A percentile compares a stretch with the other conserved stretches of the same genome.
Conservation (phyloP, 1,139 yeast species). For the Starmera stellimalicola region DNA sequence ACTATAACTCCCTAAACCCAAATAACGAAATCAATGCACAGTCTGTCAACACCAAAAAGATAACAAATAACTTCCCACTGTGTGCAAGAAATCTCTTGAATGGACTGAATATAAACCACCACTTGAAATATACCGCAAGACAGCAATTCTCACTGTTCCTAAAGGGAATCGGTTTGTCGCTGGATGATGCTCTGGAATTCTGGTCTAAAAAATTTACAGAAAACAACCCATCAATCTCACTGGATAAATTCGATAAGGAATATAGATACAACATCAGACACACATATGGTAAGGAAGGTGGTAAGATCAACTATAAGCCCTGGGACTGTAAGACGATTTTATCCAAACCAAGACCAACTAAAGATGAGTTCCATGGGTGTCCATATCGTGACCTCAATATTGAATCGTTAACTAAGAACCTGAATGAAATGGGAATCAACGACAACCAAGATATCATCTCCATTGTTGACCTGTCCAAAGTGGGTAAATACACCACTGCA, state of each 20-base stretch:
- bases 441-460: slow-evolving; percentile 54
- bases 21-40: slow-evolving; percentile 51
- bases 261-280: slow-evolving; percentile 84
- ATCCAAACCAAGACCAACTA: slow-evolving; percentile 61
- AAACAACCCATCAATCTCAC: slow-evolving; percentile 41
- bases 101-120: slow-evolving; percentile 51
- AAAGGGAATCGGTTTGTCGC: slow-evolving; percentile 79
- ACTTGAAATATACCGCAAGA: slow-evolving; percentile 75
- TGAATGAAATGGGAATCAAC: slow-evolving; percentile 59
- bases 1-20: slow-evolving; percentile 20
- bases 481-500: slow-evolving; percentile 70
- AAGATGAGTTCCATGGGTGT: slow-evolving; percentile 81
- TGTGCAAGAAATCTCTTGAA: slow-evolving; percentile 68
- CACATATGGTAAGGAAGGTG: slow-evolving; percentile 87
- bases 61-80: slow-evolving; percentile 66
- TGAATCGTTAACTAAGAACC: slow-evolving; percentile 47
- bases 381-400: slow-evolving; percentile 73
- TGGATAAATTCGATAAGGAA: slow-evolving; percentile 78
- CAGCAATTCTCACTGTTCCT: slow-evolving; percentile 78
- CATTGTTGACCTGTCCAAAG: slow-evolving; percentile 56
- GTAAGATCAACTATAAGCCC: slow-evolving; percentile 75
- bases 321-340: slow-evolving; percentile 76
- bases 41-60: slow-evolving; percentile 46
- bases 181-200: slow-evolving; percentile 81
- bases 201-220: slow-evolving; percentile 71